Conservation (phyloP, 169 alveolate species). For the Perkinsus chesapeaki region DNA sequence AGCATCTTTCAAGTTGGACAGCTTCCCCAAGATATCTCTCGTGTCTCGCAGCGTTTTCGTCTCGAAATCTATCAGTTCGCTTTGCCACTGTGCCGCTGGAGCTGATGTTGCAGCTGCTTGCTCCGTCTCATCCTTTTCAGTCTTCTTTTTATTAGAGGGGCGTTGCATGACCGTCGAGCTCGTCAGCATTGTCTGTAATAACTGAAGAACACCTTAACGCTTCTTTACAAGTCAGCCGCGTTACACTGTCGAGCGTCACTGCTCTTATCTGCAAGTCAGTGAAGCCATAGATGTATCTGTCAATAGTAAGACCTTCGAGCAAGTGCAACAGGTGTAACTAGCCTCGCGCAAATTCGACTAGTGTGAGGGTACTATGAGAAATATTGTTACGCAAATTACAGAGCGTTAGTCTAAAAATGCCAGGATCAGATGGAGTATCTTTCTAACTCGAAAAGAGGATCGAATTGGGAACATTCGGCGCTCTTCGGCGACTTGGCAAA, state of each 20-base stretch:
- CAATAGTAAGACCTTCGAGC: too few relatives aligned
- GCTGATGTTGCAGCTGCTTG: neutral
- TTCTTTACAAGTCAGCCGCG: neutral
- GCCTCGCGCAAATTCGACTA: too few relatives aligned
- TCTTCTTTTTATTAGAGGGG: neutral
- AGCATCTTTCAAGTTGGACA: constrained; percentile 62
- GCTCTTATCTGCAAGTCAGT: constrained; percentile 65
- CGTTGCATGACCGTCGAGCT: neutral
- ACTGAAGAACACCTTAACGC: neutral
- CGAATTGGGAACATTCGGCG: too few relatives aligned
- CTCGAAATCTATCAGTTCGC: constrained; percentile 55
- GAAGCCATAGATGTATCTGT: constrained; percentile 57
- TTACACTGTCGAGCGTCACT: neutral
- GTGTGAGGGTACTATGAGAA: too few relatives aligned
- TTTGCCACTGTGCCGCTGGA: neutral
- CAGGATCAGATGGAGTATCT: too few relatives aligned
- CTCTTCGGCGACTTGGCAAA: neutral
- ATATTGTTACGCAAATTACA: too few relatives aligned
- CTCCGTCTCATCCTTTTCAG: neutral
- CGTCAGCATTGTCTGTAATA: neutral
- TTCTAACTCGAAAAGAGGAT: too few relatives aligned
- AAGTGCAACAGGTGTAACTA: too few relatives aligned
- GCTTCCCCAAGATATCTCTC: constrained; percentile 62
- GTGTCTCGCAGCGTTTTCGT: constrained; percentile 74
- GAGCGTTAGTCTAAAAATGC: too few relatives aligned